Evolutionary conservation across 148 eudicot genomes (phyloP), one percentile per base, ranked within the genome.

Genomic region (Salicornia ramosissima): DNA sequence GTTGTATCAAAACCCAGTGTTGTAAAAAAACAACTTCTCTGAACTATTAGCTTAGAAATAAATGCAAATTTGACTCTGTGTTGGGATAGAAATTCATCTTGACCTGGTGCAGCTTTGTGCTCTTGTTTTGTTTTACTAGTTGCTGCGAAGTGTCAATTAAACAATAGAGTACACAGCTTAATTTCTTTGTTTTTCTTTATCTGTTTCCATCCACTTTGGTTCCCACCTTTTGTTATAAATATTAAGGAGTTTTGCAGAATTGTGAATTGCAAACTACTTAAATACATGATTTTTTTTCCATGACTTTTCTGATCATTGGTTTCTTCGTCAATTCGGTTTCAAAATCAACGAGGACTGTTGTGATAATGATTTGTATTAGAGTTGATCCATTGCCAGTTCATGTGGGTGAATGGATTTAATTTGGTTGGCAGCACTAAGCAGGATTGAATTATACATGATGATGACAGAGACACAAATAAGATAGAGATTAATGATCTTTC

Each of bases 391-490:
- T 67, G 18, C 39, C 18, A 28, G 77, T 29, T 45, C 71, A 31
- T 24, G 65, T 34, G 34, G 53, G 31, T 55, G 12, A 34, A 47
- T 46, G 39, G 39, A 51, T 65, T 47, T 57, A 46, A 24, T 14
- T 66, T 45, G 65, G 71, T 74, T 26, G 54, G 28, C 28, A 67
- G 55, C n/a, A 67, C n/a, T 49, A 15, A 33, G 50, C 22, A n/a
- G 36, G 56, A 39, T 10, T 66, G 65, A 36, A 21, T 74, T 56
- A 49, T 57, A 25, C 36, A 24, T 56, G 71, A 67, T 2, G 14
- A 34, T 24, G 77, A 74, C 70, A 73, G 29, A 42, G 50, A 10
- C 69, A 52, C 62, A 51, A 58, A 54, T 53, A 55, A 40, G 28
- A 33, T 64, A n/a, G 69, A 57, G 36, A 25, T 50, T 70, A 26